Evolutionary conservation across 257 asterid genomes (phyloP).

Genomic region (Plantago ovata): DNA sequence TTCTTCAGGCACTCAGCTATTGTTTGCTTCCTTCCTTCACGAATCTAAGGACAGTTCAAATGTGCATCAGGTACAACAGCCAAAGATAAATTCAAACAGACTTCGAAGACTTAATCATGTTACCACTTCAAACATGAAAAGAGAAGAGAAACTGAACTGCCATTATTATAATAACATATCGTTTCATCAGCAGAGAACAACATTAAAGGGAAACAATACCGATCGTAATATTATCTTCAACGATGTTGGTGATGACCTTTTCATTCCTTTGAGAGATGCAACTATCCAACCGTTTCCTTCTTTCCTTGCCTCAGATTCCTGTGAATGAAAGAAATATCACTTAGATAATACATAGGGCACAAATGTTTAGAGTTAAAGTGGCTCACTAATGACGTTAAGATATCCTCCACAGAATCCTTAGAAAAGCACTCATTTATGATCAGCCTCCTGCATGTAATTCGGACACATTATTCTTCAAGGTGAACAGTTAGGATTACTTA

Average conservation of each 20-base stretch:
- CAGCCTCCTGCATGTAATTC: constrained; percentile 43
- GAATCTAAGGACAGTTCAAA: constrained; percentile 41
- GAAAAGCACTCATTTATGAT: constrained; percentile 70
- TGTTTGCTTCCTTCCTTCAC: constrained; percentile 70
- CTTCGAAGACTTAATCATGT: background rate
- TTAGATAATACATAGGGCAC: background rate
- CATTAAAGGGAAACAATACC: constrained; percentile 35
- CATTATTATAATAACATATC: background rate
- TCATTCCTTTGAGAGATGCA: constrained; percentile 59
- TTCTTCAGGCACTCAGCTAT: constrained; percentile 70
- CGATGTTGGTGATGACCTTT: constrained; percentile 80
- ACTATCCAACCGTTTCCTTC: constrained; percentile 79
- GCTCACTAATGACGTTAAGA: constrained; percentile 62
- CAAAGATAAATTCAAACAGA: background rate
- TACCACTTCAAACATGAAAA: background rate
- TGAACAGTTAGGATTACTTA: background rate
- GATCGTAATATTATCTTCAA: constrained; percentile 74
- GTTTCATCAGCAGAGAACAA: constrained; percentile 5
- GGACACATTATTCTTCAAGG: constrained; percentile 9
- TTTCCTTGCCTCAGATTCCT: constrained; percentile 83
- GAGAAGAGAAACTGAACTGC: no score
- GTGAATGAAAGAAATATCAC: constrained; percentile 19
- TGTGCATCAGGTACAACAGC: background rate
- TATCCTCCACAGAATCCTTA: constrained; percentile 76
- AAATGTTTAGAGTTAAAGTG: background rate